Conservation (phyloP, 768 basidiomycete genomes). For the Lentinula sp. region DNA sequence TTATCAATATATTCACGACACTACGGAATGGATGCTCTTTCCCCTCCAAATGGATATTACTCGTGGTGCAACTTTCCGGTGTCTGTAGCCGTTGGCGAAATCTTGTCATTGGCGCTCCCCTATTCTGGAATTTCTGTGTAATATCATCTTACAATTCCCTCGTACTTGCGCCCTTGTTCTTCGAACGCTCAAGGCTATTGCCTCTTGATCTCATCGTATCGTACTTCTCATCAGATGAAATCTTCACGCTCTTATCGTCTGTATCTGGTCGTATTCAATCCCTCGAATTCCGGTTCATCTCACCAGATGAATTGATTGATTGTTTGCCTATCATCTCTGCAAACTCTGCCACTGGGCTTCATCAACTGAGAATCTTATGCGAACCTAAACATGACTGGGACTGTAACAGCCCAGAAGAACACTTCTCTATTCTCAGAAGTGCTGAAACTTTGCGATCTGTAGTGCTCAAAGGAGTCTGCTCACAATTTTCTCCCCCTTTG, state of each 20-base stretch:
- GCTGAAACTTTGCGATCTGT: slow-evolving; percentile 9
- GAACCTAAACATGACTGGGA: background rate
- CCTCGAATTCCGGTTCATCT: background rate
- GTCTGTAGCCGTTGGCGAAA: slow-evolving; percentile 23
- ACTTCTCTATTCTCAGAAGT: background rate
- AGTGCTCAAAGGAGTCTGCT: slow-evolving; percentile 11
- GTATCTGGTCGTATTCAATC: background rate
- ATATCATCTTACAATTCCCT: slow-evolving; percentile 11
- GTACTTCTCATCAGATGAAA: background rate
- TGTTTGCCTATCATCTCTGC: background rate
- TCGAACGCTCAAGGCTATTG: slow-evolving; percentile 20
- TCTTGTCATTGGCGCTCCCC: slow-evolving; percentile 17
- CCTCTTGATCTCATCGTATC: slow-evolving; percentile 15
- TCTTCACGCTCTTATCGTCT: background rate
- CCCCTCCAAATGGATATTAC: slow-evolving; percentile 6
- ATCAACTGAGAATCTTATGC: background rate
- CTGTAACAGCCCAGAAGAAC: background rate
- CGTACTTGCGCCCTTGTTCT: slow-evolving; percentile 11
- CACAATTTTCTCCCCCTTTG: slow-evolving; percentile 1
- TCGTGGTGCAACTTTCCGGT: slow-evolving; percentile 11
- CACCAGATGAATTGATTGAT: background rate
- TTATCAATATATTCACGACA: slow-evolving; percentile 7
- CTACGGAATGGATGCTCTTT: background rate
- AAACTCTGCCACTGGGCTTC: background rate
- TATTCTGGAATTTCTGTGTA: slow-evolving; percentile 22